phyloP scores from a whole-genome alignment of 1,284 basidiomycete species.

The Xerocomus minutiporus region DNA sequence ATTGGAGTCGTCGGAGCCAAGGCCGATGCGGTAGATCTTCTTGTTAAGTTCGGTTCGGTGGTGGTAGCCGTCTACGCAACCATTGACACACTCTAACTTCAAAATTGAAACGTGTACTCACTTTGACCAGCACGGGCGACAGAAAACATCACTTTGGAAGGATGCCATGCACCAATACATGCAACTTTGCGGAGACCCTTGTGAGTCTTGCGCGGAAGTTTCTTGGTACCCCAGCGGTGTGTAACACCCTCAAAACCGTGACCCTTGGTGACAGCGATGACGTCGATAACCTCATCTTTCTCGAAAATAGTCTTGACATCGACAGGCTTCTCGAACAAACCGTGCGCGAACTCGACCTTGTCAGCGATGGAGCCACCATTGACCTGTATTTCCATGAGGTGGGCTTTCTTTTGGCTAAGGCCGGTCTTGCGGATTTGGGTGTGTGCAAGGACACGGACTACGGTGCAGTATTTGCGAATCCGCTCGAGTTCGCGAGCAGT shows the following conservation, averaged over 20 bases:
- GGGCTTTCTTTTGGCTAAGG: conserved; percentile 98
- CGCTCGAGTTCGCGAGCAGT: conserved; percentile 96
- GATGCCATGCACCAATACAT: conserved; percentile 99
- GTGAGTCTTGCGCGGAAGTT: conserved; percentile 98
- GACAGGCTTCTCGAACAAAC: conserved; percentile 96
- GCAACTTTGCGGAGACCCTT: conserved; percentile 99
- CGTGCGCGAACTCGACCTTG: conserved; percentile 97
- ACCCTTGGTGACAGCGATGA: conserved; percentile 99
- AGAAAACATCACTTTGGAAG: conserved; percentile 99
- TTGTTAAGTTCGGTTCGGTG: conserved; percentile 98
- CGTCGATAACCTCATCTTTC: conserved; percentile 95
- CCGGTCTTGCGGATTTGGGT: conserved; percentile 99
- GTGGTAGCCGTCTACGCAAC: conserved; percentile 85
- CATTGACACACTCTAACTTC: conserved; percentile 7
- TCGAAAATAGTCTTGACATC: conserved; percentile 87
- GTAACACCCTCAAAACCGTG: conserved; percentile 99
- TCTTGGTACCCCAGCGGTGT: conserved; percentile 99
- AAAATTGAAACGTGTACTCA: conserved; percentile 37
- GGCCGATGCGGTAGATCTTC: conserved; percentile 96
- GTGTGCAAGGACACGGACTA: conserved; percentile 98
- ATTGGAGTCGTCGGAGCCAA: conserved; percentile 76
- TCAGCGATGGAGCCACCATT: conserved; percentile 96
- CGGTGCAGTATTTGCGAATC: conserved; percentile 99
- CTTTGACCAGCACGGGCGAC: conserved; percentile 99
- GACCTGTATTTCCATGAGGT: conserved; percentile 99